Percentiles rank a stretch among this genome's conserved stretches.
These are phyloP conservation scores for Mucor plumbeus DNA, from an alignment of 371 early-diverging fungal species.

Conservation along the genomic window DNA sequence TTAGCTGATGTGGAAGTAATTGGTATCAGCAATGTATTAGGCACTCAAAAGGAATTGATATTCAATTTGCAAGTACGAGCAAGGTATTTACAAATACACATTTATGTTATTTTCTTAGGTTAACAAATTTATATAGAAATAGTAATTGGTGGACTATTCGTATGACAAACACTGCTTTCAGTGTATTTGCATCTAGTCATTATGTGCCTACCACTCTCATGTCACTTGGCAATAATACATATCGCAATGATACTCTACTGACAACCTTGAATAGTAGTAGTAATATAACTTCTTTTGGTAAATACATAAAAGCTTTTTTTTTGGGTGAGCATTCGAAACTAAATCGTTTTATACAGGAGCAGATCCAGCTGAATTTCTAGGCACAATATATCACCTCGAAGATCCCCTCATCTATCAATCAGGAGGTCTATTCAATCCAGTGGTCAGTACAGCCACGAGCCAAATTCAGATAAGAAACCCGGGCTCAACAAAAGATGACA, in stretches of 20 bases:
- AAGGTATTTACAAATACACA: background rate
- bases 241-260: background rate
- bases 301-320: background rate
- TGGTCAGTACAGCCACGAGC: conserved; percentile 28
- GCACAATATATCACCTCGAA: conserved; percentile 35
- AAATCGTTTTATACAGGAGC: conserved; percentile 11
- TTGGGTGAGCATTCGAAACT: background rate
- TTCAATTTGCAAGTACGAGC: conserved; percentile 55
- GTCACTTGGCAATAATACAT: conserved; percentile 3
- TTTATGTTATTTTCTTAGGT: background rate
- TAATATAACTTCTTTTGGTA: conserved; percentile 11
- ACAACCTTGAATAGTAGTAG: background rate
- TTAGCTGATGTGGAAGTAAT: conserved; percentile 38
- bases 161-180: conserved; percentile 32
- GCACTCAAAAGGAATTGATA: conserved; percentile 63
- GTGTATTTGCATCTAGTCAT: conserved; percentile 37
- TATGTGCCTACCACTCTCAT: conserved; percentile 24
- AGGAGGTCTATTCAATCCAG: conserved; percentile 22
- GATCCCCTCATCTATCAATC: conserved; percentile 33
- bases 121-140: conserved; percentile 18
- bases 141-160: conserved; percentile 35
- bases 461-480: conserved; percentile 35
- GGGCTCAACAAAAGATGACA: conserved; percentile 29
- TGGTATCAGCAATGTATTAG: conserved; percentile 62
- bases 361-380: conserved; percentile 36